Evolutionary conservation across 495 filamentous ascomycete genomes (phyloP), one percentile per base, ranked within the genome.

Genomic region (Penicillium maclennaniae): DNA sequence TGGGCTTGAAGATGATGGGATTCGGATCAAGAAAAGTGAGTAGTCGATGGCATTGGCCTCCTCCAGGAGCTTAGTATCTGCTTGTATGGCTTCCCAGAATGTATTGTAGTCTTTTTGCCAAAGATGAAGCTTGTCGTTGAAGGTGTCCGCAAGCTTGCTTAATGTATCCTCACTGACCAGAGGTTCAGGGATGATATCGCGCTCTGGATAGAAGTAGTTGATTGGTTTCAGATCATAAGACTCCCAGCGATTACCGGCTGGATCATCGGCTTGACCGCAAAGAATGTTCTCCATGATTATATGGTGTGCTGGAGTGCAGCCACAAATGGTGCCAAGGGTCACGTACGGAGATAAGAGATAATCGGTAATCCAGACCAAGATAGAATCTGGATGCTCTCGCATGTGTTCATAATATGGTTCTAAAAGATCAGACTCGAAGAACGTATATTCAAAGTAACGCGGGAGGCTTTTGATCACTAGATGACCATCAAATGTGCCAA

Each of bases 211-310:
- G 70, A 88, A 88, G 64, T 87, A 89, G 36, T 81, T 79, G 20
- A 75, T 80, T 0, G 86, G 86, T 58, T 89, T 89, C 15, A 89
- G 78, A 38, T 89, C 85, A 70, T 83, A 88, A 0, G 77, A 78
- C 52, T 88, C 83, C 84, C 84, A 89, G 8, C 75, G 69, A 0
- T 69, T 65, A 3, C 71, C 59, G 3, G 66, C 65, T 0, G 65
- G 60, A 43, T 76, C 71, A 7, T 73, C 64, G 1, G 67, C 68
- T 46, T 77, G 66, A 4, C 83, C 84, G 59, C 80, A 80, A 39
- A 87, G 69, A 45, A 85, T 72, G 62, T 88, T 87, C 43, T 88
- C 85, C 85, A 88, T 89, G 56, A 88, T 73, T 55, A 89, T 82
- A 62, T 88, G 84, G 56, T 86, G 83, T 0, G 79, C 78, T 0